These are phyloP conservation scores for Cutaneotrichosporon daszewskae DNA, from an alignment of 1,284 basidiomycete species.

Conservation along the genomic window DNA sequence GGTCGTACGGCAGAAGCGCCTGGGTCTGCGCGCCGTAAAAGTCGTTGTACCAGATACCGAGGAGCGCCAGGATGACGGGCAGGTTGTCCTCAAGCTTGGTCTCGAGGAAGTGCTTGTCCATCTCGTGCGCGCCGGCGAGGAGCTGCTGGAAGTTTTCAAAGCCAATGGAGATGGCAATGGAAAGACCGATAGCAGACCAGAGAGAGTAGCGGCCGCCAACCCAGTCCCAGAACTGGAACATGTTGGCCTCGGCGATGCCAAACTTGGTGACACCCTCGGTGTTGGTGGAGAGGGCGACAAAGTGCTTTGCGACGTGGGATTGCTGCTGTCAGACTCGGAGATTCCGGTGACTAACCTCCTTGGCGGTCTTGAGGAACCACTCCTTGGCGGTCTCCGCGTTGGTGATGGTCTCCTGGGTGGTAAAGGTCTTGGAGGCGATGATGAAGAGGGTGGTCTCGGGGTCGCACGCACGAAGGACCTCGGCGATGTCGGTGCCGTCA, in stretches of 20 bases:
- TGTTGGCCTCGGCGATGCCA: slow-evolving; percentile 86
- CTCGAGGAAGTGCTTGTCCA: slow-evolving; percentile 94
- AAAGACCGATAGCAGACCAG: slow-evolving; percentile 96
- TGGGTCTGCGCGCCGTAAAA: slow-evolving; percentile 95
- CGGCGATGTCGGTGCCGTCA: slow-evolving; percentile 94
- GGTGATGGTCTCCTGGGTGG: slow-evolving; percentile 98
- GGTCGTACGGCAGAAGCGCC: slow-evolving; percentile 92
- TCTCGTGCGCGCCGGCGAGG: slow-evolving; percentile 86
- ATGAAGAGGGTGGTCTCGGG: slow-evolving; percentile 96
- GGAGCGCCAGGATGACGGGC: slow-evolving; percentile 82
- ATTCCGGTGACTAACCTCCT: slow-evolving; percentile 54
- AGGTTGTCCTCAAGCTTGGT: slow-evolving; percentile 85
- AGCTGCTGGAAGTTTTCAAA: slow-evolving; percentile 91
- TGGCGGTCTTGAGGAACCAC: slow-evolving; percentile 85
- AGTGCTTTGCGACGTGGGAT: slow-evolving; percentile 95
- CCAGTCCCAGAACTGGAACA: slow-evolving; percentile 99
- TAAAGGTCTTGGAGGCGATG: slow-evolving; percentile 97
- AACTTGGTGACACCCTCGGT: slow-evolving; percentile 90
- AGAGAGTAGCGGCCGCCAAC: slow-evolving; percentile 97
- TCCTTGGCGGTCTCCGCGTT: slow-evolving; percentile 89
- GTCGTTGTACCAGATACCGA: slow-evolving; percentile 98
- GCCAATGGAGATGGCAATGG: slow-evolving; percentile 87
- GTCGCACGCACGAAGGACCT: slow-evolving; percentile 74
- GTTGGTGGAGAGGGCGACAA: slow-evolving; percentile 96
- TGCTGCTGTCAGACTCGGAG: slow-evolving; percentile 49